Conservation (phyloP, 768 basidiomycete species). For the Lactarius pseudohatsudake region DNA sequence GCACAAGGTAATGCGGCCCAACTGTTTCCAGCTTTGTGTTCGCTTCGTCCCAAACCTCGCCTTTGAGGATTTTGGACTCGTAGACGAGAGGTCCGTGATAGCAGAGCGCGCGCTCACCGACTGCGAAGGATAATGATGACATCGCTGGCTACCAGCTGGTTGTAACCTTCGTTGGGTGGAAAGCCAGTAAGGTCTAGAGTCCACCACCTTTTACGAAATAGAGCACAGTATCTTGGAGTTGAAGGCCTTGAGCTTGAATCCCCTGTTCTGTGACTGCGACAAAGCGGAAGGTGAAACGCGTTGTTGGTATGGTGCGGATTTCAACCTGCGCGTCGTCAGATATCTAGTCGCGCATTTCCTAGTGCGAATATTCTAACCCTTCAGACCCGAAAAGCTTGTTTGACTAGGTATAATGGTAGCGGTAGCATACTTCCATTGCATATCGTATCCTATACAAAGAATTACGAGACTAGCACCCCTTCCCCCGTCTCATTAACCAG, state of each 20-base stretch:
- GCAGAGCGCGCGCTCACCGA: slow-evolving; percentile 77
- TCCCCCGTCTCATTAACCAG: slow-evolving; percentile 23
- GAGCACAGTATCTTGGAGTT: neutral
- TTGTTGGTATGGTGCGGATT: neutral
- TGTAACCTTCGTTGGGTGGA: neutral
- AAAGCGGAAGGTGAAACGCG: neutral
- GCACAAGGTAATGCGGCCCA: slow-evolving; percentile 90
- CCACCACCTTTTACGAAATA: neutral
- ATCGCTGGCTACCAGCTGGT: slow-evolving; percentile 7
- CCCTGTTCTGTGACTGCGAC: neutral
- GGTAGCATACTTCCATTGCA: neutral
- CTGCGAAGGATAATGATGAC: slow-evolving; percentile 19
- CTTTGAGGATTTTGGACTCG: slow-evolving; percentile 87
- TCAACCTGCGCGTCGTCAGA: neutral
- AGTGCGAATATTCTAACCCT: neutral
- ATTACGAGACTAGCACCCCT: slow-evolving; percentile 18
- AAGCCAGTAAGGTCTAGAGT: neutral
- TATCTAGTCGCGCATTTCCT: neutral
- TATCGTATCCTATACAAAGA: neutral
- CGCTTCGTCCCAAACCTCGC: slow-evolving; percentile 61
- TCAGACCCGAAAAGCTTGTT: neutral
- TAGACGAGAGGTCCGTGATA: slow-evolving; percentile 96
- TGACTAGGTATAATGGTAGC: no score
- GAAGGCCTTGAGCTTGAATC: neutral
- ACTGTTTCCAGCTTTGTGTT: slow-evolving; percentile 56